Conservation (phyloP, 192 early-diverging fungal genomes). For the Podila verticillata region DNA sequence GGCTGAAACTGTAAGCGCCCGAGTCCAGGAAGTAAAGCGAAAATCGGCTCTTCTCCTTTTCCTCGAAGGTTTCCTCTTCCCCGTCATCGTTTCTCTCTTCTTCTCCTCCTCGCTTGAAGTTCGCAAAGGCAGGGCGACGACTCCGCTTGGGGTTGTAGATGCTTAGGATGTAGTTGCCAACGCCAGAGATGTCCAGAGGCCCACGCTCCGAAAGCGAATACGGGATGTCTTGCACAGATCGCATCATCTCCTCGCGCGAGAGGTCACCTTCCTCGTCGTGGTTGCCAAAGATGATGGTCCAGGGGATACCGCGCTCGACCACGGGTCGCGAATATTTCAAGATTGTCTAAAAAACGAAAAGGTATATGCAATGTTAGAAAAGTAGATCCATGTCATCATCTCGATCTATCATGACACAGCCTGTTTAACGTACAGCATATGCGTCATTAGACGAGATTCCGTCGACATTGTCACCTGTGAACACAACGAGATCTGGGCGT, state of each 20-base stretch:
- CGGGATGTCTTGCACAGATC: conserved; percentile 41
- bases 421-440: conserved; percentile 20
- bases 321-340: conserved; percentile 43
- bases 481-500: conserved; percentile 56
- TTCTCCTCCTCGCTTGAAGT: background rate
- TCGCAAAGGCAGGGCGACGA: background rate
- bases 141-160: conserved; percentile 22
- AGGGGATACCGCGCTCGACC: conserved; percentile 39
- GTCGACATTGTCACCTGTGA: conserved; percentile 56
- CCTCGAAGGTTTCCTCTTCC: background rate
- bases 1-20: conserved; percentile 45
- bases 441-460: conserved; percentile 47
- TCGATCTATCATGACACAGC: background rate
- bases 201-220: conserved; percentile 49
- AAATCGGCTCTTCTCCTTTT: conserved; percentile 26
- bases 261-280: conserved; percentile 58
- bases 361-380: background rate
- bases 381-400: no score
- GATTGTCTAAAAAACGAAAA: conserved; percentile 23
- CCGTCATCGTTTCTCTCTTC: background rate
- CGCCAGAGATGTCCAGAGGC: conserved; percentile 49
- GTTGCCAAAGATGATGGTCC: conserved; percentile 58
- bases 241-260: conserved; percentile 55
- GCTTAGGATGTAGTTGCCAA: conserved; percentile 53
- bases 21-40: conserved; percentile 59